Percentiles rank a stretch among this genome's conserved stretches.
phyloP scores from a whole-genome alignment of 345 rosid species.

The Alliaria petiolata region DNA sequence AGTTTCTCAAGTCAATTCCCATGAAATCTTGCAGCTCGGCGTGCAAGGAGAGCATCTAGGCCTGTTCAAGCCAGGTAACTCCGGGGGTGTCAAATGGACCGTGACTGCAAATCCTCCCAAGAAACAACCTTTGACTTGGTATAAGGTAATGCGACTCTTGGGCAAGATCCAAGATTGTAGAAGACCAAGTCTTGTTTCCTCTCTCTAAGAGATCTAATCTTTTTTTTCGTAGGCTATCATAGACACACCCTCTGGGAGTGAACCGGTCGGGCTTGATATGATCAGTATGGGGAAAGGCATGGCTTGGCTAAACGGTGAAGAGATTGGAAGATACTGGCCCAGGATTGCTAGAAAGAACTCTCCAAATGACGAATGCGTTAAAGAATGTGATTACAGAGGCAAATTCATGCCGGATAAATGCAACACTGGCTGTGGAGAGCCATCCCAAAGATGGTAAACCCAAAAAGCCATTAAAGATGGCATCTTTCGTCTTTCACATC shows the following conservation, averaged over 20 bases:
- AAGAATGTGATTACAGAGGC: constrained; percentile 79
- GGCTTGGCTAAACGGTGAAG: constrained; percentile 98
- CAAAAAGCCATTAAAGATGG: neutral
- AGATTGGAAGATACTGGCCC: constrained; percentile 91
- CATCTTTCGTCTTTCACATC: neutral
- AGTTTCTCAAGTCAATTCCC: neutral
- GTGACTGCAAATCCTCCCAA: constrained; percentile 62
- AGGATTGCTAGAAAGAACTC: constrained; percentile 49
- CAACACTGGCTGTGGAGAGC: constrained; percentile 82
- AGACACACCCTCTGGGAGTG: constrained; percentile 75
- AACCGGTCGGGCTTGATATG: constrained; percentile 90
- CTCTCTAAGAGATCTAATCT: neutral
- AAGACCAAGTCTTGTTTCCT: constrained; percentile 1
- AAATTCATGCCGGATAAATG: constrained; percentile 77
- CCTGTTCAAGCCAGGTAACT: constrained; percentile 51
- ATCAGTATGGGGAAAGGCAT: constrained; percentile 88
- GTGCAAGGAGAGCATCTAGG: constrained; percentile 74
- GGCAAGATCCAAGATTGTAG: constrained; percentile 7
- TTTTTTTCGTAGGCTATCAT: constrained; percentile 50
- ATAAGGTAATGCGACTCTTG: constrained; percentile 52
- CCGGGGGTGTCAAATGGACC: constrained; percentile 54
- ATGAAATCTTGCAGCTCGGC: constrained; percentile 53
- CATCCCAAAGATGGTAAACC: constrained; percentile 89
- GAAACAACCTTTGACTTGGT: constrained; percentile 83
- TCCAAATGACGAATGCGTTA: constrained; percentile 45